phyloP scores from a whole-genome alignment of 2,329 filamentous ascomycete genomes.

The Fonsecaea nubica region DNA sequence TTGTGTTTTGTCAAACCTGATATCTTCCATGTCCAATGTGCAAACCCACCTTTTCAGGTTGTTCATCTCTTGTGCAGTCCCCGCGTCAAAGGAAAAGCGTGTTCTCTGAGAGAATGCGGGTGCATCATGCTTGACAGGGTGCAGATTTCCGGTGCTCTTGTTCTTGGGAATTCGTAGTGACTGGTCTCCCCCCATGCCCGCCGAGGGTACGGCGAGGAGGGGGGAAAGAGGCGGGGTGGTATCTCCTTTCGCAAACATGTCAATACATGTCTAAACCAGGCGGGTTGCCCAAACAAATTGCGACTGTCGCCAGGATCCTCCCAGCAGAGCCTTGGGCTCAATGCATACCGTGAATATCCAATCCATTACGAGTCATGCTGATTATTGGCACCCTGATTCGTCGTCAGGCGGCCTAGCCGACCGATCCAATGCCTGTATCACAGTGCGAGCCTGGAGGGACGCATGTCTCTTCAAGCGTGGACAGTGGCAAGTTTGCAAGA shows the following conservation, averaged over 20 bases:
- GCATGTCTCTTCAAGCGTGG: slow-evolving; percentile 19
- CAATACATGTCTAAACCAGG: slow-evolving; percentile 12
- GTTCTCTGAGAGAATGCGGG: slow-evolving; percentile 66
- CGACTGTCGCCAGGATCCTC: slow-evolving; percentile 3
- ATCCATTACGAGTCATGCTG: slow-evolving; percentile 36
- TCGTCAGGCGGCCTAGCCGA: slow-evolving; percentile 22
- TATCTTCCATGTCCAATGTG: neutral
- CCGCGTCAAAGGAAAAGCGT: slow-evolving; percentile 79
- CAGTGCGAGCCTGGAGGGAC: slow-evolving; percentile 14
- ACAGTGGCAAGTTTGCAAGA: neutral
- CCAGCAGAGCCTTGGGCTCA: neutral
- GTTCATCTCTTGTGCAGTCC: slow-evolving; percentile 70
- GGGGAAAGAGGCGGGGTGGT: slow-evolving; percentile 32
- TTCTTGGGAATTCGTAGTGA: slow-evolving; percentile 52
- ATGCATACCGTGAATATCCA: slow-evolving; percentile 29
- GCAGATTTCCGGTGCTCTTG: slow-evolving; percentile 57
- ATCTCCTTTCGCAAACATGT: slow-evolving; percentile 26
- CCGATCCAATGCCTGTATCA: slow-evolving; percentile 29
- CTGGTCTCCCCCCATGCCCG: slow-evolving; percentile 27
- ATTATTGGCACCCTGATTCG: slow-evolving; percentile 14
- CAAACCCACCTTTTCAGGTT: slow-evolving; percentile 72
- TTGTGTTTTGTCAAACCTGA: neutral
- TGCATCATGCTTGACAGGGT: slow-evolving; percentile 55
- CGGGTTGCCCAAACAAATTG: neutral
- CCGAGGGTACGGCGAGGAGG: slow-evolving; percentile 27